Evolutionary conservation across 805 yeast species (phyloP), one percentile per base, ranked within the genome.

Genomic region (Saccharomycopsis synnaedendra): DNA sequence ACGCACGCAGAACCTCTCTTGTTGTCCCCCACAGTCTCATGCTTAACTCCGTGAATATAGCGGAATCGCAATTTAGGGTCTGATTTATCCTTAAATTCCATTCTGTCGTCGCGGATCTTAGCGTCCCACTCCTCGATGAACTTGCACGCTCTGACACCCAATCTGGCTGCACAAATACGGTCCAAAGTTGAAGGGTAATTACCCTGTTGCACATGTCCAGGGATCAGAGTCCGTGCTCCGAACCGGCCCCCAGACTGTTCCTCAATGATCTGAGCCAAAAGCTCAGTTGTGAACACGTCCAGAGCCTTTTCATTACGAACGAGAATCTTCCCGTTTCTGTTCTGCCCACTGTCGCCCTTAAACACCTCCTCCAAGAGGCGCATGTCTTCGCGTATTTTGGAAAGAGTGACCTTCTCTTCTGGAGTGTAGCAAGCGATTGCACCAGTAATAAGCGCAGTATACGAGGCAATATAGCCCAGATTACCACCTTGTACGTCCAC

Each of bases 171-270:
- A 55, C 82, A 75, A 37, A 88, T 81, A 64, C 97, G 79, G 63
- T 93, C 98, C 70, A 89, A 84, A 5, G 97, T 87, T 5, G 96
- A 82, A 44, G 98, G 98, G 46, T 79, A 76, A 51, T 89, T 93
- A 63, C 98, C 98, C 68, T 93, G 98, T 72, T 93, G 98, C 50
- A 90, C 93, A 62, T 90, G 97, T 32, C 98, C 98, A 31, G 98
- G 98, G 51, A 89, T 78, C 10, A 97, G 97, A 4, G 96, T 88
- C 63, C 94, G 82, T 11, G 93, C 83, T 58, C 89, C 97, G 62
- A 85, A 93, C 55, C 72, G 73, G 43, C 84, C 85, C 37, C 74
- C 65, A 35, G 88, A 80, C 58, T 86, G 89, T 59, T 83, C 84
- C 52, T 80, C 78, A 57, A 90, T 82, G 49, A 93, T 85, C 52